Evolutionary conservation across 345 rosid genomes (phyloP).

Genomic region (Laguncularia racemosa): DNA sequence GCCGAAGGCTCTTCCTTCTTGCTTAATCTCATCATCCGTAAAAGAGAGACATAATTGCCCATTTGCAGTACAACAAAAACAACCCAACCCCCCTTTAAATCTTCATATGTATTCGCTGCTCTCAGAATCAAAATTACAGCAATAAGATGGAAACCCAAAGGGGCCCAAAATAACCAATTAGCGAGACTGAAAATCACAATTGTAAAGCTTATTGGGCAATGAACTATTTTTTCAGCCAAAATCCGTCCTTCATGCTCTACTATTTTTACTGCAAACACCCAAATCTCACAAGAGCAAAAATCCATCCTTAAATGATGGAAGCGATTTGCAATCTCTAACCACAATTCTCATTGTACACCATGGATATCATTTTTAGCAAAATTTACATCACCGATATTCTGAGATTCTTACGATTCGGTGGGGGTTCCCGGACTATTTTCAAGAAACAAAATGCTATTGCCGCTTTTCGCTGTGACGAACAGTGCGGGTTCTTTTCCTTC

Average conservation of each 20-base stretch:
- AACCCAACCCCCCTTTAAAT: too few relatives aligned
- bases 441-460: constrained; percentile 21
- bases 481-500: constrained; percentile 18
- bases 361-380: constrained; percentile 22
- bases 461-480: constrained; percentile 17
- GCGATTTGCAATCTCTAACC: constrained; percentile 13
- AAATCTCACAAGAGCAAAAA: constrained; percentile 18
- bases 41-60: too few relatives aligned
- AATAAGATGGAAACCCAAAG: too few relatives aligned
- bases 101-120: too few relatives aligned
- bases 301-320: constrained; percentile 16
- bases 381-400: constrained; percentile 13
- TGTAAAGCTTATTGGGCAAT: background rate
- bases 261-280: background rate
- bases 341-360: constrained; percentile 9
- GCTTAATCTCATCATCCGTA: too few relatives aligned
- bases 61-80: too few relatives aligned
- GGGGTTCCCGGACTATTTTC: constrained; percentile 16
- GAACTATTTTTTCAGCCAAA: too few relatives aligned
- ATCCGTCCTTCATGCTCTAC: too few relatives aligned
- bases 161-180: constrained; percentile 1
- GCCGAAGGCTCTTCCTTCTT: too few relatives aligned
- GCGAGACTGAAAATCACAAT: background rate
- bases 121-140: too few relatives aligned
- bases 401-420: constrained; percentile 17